Evolutionary conservation across 768 basidiomycete genomes (phyloP).

Genomic region (Austroboletus eburneus): DNA sequence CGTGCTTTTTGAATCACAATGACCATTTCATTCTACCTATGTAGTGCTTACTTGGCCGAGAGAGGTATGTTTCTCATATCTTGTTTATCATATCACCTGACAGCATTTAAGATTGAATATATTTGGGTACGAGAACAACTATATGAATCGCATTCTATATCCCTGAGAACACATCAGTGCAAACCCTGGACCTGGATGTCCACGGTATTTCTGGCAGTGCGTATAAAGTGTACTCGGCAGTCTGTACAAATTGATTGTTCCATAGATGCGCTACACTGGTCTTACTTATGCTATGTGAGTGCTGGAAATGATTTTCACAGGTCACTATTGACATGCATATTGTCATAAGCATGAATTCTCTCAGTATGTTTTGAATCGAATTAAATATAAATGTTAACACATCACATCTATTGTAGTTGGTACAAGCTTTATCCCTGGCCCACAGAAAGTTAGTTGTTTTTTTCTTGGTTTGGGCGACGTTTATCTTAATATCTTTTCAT

Average conservation of each 20-base stretch:
- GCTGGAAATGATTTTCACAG: too few relatives aligned
- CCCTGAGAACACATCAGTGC: slow-evolving; percentile 1
- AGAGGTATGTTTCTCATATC: slow-evolving; percentile 3
- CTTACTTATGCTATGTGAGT: slow-evolving; percentile 11
- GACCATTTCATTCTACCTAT: background rate
- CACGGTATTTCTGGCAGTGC: slow-evolving; percentile 11
- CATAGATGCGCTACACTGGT: slow-evolving; percentile 14
- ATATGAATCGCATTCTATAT: background rate
- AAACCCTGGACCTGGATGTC: slow-evolving; percentile 16
- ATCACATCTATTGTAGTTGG: slow-evolving; percentile 1
- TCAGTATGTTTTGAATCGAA: slow-evolving; percentile 2
- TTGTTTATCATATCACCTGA: background rate
- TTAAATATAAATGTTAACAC: background rate
- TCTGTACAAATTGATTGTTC: background rate
- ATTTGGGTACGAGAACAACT: background rate
- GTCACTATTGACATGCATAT: background rate
- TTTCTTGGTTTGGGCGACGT: background rate
- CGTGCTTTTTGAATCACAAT: background rate
- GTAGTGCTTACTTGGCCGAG: slow-evolving; percentile 11
- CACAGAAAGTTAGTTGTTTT: slow-evolving; percentile 4
- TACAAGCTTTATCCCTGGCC: slow-evolving; percentile 2
- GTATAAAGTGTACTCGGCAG: background rate
- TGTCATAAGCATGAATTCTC: background rate
- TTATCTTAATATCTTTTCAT: background rate
- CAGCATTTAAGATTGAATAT: slow-evolving; percentile 4